These are phyloP conservation scores for Quercus lobata DNA, from an alignment of 331 rosid genomes.

Conservation along the genomic window DNA sequence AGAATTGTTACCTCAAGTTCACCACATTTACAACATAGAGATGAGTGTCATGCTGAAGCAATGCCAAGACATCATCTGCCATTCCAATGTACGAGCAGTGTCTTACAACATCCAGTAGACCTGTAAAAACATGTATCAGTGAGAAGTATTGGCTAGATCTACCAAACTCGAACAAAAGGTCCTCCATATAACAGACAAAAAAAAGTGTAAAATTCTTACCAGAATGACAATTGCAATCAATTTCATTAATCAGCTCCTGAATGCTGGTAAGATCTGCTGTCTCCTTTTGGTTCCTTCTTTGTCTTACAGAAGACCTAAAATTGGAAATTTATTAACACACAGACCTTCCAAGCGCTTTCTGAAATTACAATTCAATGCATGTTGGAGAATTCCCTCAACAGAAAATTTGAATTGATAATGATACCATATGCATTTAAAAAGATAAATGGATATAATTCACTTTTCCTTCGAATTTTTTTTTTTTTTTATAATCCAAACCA, in stretches of 20 bases:
- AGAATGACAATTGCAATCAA: conserved; percentile 60
- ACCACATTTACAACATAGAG: conserved; percentile 92
- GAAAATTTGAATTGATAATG: neutral
- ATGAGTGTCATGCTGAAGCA: conserved; percentile 89
- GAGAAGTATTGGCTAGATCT: conserved; percentile 12
- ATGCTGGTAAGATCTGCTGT: conserved; percentile 66
- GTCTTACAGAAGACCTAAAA: conserved; percentile 74
- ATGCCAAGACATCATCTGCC: conserved; percentile 84
- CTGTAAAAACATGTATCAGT: conserved; percentile 37
- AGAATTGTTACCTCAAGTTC: conserved; percentile 63
- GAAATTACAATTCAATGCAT: neutral
- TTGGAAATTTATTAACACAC: neutral
- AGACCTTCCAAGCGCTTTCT: neutral
- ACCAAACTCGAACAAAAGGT: conserved; percentile 7
- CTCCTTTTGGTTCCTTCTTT: conserved; percentile 85
- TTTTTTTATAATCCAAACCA: neutral
- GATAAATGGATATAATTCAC: neutral
- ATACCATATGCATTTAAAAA: neutral
- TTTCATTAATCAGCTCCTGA: conserved; percentile 72
- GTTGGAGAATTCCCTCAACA: neutral
- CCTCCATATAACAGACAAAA: neutral
- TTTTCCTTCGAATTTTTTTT: too few species aligned
- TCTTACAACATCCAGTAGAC: conserved; percentile 72
- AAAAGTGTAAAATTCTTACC: conserved; percentile 34
- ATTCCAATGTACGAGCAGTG: conserved; percentile 87